Conservation (phyloP, 2,329 filamentous ascomycete genomes). For the Alternaria triticimaculans region DNA sequence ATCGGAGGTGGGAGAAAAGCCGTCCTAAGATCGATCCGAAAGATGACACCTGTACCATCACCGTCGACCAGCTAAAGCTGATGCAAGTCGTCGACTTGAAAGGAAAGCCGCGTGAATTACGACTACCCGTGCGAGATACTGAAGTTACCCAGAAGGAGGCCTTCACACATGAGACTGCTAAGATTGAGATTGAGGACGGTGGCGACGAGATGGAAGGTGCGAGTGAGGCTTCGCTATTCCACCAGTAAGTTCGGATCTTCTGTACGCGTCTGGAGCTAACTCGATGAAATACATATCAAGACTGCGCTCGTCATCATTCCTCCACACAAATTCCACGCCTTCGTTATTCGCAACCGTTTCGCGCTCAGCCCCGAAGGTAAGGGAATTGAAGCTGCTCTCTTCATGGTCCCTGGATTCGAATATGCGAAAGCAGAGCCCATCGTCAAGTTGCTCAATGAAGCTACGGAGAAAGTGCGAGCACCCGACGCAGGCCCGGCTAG, state of each 20-base stretch:
- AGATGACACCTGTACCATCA: neutral
- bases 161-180: neutral
- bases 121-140: neutral
- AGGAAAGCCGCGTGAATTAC: neutral
- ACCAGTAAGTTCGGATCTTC: neutral
- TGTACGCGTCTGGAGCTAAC: neutral
- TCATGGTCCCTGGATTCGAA: neutral
- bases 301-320: neutral
- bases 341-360: neutral
- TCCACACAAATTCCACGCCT: neutral
- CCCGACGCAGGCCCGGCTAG: neutral
- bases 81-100: neutral
- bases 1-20: neutral
- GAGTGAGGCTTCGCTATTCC: accelerated
- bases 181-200: neutral
- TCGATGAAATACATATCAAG: neutral
- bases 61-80: neutral
- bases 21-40: neutral
- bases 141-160: neutral
- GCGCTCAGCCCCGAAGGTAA: neutral
- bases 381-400: neutral
- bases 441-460: neutral
- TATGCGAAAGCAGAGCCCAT: neutral
- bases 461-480: neutral
- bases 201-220: neutral